Conservation (phyloP, 1,284 basidiomycete genomes). For the Afroboletus lepidellus region DNA sequence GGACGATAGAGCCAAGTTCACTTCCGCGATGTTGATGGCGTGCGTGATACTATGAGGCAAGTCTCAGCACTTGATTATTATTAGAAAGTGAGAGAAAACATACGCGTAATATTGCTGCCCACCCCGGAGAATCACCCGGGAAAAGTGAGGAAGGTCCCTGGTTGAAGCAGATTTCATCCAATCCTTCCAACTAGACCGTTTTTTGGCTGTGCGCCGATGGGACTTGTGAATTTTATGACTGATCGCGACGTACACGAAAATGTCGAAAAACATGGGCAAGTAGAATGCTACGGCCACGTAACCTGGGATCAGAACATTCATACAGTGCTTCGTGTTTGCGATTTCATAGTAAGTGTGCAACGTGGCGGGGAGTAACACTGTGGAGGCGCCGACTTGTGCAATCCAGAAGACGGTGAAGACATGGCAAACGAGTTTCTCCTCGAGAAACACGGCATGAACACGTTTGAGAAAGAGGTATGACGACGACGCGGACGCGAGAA, state of each 20-base stretch:
- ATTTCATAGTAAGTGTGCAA: slow-evolving; percentile 22
- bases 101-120: slow-evolving; percentile 35
- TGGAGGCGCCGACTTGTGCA: slow-evolving; percentile 19
- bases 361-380: slow-evolving; percentile 15
- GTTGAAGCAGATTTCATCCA: slow-evolving; percentile 5
- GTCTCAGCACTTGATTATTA: background rate
- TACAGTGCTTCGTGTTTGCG: slow-evolving; percentile 25
- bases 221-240: slow-evolving; percentile 22
- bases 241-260: slow-evolving; percentile 30
- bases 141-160: slow-evolving; percentile 25
- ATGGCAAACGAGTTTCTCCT: slow-evolving; percentile 14
- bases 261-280: slow-evolving; percentile 26
- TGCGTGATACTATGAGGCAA: slow-evolving; percentile 20
- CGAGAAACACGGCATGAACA: slow-evolving; percentile 27
- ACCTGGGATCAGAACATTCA: slow-evolving; percentile 6
- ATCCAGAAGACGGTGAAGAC: slow-evolving; percentile 31
- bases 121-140: slow-evolving; percentile 26
- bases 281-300: slow-evolving; percentile 26
- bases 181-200: slow-evolving; percentile 7
- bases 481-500: slow-evolving; percentile 23
- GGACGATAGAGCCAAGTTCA: background rate
- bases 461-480: slow-evolving; percentile 36
- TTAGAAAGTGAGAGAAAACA: background rate
- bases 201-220: slow-evolving; percentile 2
- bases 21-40: slow-evolving; percentile 20